Base-by-base conservation (phyloP, 495 filamentous ascomycete species). In the Lophiotrema nucula region DNA sequence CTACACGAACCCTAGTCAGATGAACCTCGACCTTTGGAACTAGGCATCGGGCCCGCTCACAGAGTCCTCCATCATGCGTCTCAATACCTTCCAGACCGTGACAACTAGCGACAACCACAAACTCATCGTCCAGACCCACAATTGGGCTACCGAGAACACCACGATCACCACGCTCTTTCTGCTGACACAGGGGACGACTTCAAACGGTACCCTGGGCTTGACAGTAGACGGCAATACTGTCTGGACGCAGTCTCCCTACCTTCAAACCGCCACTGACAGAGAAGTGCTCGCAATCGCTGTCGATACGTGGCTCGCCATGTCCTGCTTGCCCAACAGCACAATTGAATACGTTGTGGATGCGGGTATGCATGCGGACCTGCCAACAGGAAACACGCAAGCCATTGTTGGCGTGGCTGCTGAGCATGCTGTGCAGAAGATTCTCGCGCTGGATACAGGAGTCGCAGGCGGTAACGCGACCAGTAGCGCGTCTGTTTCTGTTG, bases 311-410 rank as follows among this genome's bases (percentile, higher is more conserved):
- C 45, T 48, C 27, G 45, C 21, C 18, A 24, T 26, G 12, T 22
- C 18, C 13, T 10, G 11, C n/a, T n/a, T n/a, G 5, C n/a, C 45
- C 0, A 48, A 48, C 45, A 24, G 21, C 10, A 48, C 45, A 10
- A 22, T 48, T 21, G 21, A 16, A 8, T 48, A 48, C 45, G 45
- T 48, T 2, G 45, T 48, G 4, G 57, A 49, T 18, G 70, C 67
- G 24, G 69, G 69, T 58, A 74, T 74, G 28, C 71, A 74, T 54
- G 73, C 74, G 16, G 73, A 74, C 27, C 65, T 77, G 18, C 69
- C 73, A 0, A 77, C 74, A n/a, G 70, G 70, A 41, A 77, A 77
- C 60, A 74, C 70, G 8, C 69, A 73, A 58, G 64, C 73, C 22
- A 72, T 68, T 39, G 70, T 73, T 51, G 72, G 74, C 64, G 59